phyloP scores from a whole-genome alignment of 2,329 filamentous ascomycete genomes.

The Aureobasidium sp. region DNA sequence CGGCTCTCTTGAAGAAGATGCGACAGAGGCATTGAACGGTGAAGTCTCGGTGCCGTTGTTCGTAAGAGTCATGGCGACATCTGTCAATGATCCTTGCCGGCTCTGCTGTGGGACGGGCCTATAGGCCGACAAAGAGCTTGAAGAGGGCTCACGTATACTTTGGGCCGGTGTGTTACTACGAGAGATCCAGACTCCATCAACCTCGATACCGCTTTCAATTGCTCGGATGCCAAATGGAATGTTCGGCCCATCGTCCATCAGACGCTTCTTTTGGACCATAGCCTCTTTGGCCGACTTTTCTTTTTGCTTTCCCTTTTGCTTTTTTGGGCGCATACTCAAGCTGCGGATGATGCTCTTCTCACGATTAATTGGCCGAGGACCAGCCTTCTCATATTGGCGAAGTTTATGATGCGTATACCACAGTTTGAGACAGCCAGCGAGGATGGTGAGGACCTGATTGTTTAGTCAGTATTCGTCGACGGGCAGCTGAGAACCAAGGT shows the following conservation, averaged over 20 bases:
- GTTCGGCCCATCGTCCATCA: constrained; percentile 49
- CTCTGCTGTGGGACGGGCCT: constrained; percentile 17
- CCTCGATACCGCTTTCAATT: constrained; percentile 72
- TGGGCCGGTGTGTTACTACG: constrained; percentile 36
- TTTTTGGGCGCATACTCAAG: constrained; percentile 23
- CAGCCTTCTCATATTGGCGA: constrained; percentile 19
- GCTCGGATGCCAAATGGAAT: constrained; percentile 83
- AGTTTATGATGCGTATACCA: constrained; percentile 35
- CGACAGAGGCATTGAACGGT: constrained; percentile 4
- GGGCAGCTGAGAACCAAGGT: neutral
- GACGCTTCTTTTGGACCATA: constrained; percentile 27
- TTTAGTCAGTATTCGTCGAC: constrained; percentile 1
- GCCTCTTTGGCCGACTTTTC: constrained; percentile 22
- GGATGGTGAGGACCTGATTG: constrained; percentile 55
- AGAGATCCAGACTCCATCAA: constrained; percentile 67
- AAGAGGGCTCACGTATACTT: constrained; percentile 21
- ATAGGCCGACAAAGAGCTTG: constrained; percentile 18
- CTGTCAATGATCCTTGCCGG: constrained; percentile 1
- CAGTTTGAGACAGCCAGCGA: constrained; percentile 62
- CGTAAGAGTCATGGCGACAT: constrained; percentile 3
- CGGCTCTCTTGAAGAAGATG: neutral
- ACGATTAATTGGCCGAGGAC: constrained; percentile 13
- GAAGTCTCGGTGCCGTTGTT: constrained; percentile 9
- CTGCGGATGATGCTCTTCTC: constrained; percentile 19
- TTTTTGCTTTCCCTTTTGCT: constrained; percentile 25